Percentiles rank a stretch among this genome's conserved stretches.
phyloP scores from a whole-genome alignment of 306 rosid species.

The Pyrus betulifolia region DNA sequence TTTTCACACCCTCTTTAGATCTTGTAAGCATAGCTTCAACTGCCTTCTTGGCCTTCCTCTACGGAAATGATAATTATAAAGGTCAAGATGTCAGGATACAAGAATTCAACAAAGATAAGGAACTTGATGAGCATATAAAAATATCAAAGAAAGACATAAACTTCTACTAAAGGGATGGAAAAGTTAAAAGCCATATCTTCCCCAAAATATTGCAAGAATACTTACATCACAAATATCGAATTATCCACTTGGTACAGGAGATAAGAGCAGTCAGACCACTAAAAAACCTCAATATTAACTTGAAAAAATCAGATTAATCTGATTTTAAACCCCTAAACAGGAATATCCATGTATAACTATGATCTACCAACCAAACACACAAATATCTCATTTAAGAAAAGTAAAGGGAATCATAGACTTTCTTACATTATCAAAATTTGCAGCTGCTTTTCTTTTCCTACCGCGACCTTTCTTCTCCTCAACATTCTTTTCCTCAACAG shows the following conservation, averaged over 20 bases:
- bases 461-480: constrained; percentile 55
- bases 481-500: constrained; percentile 28
- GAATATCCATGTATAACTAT: background rate
- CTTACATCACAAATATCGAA: too few relatives aligned
- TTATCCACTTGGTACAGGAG: background rate
- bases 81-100: background rate
- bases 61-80: background rate
- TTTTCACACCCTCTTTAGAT: constrained; percentile 55
- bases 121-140: background rate
- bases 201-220: background rate
- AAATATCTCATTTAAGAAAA: background rate
- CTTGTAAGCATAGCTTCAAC: constrained; percentile 93
- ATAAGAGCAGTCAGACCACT: background rate
- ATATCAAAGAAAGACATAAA: background rate
- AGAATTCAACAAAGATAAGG: background rate
- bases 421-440: constrained; percentile 60
- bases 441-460: constrained; percentile 57
- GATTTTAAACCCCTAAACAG: background rate
- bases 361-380: background rate
- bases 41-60: constrained; percentile 85
- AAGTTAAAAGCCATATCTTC: background rate
- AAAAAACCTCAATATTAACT: background rate
- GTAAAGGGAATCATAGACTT: background rate
- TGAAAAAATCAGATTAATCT: background rate
- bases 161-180: background rate